Evolutionary conservation across 441 rosid genomes (phyloP).

Genomic region (Geranium incanum): DNA sequence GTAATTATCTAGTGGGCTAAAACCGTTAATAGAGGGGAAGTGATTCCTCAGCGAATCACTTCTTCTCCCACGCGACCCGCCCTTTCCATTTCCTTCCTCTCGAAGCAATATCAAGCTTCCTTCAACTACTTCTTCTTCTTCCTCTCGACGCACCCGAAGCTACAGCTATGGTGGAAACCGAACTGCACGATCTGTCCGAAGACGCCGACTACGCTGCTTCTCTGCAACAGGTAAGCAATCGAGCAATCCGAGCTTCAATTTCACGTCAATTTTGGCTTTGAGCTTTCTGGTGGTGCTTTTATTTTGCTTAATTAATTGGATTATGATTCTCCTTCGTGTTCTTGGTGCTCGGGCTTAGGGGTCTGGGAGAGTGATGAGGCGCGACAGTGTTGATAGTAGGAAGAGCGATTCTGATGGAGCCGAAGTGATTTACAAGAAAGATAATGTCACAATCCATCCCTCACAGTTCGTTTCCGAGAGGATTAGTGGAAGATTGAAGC

Average conservation of each 20-base stretch:
- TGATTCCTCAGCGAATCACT: not conserved
- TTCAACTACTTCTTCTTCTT: not conserved
- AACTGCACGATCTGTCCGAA: conserved; percentile 81
- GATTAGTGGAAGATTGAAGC: conserved; percentile 84
- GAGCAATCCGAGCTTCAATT: not conserved
- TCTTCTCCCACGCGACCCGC: conserved; percentile 7
- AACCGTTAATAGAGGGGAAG: too few relatives aligned
- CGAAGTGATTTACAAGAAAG: conserved; percentile 67
- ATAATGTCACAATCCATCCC: conserved; percentile 88
- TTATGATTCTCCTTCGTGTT: conserved; percentile 15
- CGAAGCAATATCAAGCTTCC: not conserved
- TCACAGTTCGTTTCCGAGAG: conserved; percentile 88
- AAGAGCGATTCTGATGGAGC: conserved; percentile 55
- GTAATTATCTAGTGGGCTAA: not conserved
- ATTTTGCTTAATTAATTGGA: not conserved
- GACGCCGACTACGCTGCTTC: conserved; percentile 98
- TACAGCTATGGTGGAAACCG: conserved; percentile 63
- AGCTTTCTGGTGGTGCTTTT: not conserved
- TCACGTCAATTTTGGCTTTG: not conserved
- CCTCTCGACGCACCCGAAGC: conserved; percentile 5
- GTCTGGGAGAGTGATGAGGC: conserved; percentile 57
- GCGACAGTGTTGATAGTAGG: conserved; percentile 45
- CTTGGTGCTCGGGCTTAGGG: conserved; percentile 34
- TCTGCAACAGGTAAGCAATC: conserved; percentile 49
- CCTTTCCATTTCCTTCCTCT: not conserved